Percentiles rank a stretch among this genome's conserved stretches.
These are phyloP conservation scores for Wilcoxina mikolae DNA, from an alignment of 495 filamentous ascomycete genomes.

Conservation along the genomic window DNA sequence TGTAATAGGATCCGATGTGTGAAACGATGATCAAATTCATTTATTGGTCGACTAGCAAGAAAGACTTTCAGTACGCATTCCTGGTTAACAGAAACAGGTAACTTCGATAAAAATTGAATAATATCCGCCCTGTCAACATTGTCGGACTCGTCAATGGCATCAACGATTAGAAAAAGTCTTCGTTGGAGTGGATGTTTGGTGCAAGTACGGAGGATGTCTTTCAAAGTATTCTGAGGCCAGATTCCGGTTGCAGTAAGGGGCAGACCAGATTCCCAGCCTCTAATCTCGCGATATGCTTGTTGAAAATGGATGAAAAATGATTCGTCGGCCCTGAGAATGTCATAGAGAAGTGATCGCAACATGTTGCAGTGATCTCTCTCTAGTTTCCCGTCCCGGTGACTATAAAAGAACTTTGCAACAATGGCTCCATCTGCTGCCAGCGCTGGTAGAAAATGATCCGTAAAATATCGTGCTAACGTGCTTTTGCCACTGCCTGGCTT, in stretches of 20 bases:
- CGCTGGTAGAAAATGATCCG: background rate
- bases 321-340: background rate
- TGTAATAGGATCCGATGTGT: background rate
- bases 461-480: constrained; percentile 7
- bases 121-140: background rate
- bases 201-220: background rate
- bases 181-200: background rate
- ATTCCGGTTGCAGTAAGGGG: background rate
- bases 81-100: background rate
- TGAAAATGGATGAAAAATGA: constrained; percentile 7
- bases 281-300: constrained; percentile 1
- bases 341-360: background rate
- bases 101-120: background rate
- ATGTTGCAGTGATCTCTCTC: background rate
- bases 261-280: background rate
- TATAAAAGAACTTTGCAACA: constrained; percentile 6
- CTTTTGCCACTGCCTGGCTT: too few relatives aligned
- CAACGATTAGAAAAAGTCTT: background rate
- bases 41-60: constrained; percentile 2
- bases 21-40: background rate
- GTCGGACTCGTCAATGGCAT: constrained; percentile 1
- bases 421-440: background rate
- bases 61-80: background rate
- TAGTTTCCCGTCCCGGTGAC: constrained; percentile 1
- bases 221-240: background rate